A percentile compares a stretch with the other conserved stretches of the same genome.
Evolutionary conservation across 164 flowering plant species (phyloP).

Genomic region (Aristolochia fimbriata): DNA sequence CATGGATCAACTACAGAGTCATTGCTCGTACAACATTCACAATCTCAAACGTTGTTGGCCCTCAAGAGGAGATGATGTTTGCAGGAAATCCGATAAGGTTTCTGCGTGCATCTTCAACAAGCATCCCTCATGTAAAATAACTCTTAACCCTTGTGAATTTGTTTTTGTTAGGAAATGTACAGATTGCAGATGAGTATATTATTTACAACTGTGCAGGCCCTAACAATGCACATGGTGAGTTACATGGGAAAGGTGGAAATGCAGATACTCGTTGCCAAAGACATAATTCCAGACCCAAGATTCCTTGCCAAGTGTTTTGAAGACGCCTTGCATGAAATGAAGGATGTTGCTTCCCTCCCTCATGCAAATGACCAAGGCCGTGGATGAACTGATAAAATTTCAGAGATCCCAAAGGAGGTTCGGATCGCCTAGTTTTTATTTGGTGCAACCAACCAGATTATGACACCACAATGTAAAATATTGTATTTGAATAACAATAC

Average conservation of each 20-base stretch:
- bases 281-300: slow-evolving; percentile 66
- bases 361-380: too few species aligned
- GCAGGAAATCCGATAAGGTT: slow-evolving; percentile 50
- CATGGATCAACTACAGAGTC: slow-evolving; percentile 44
- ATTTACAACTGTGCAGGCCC: slow-evolving; percentile 31
- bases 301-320: slow-evolving; percentile 72
- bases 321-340: slow-evolving; percentile 71
- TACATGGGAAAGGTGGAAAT: slow-evolving; percentile 67
- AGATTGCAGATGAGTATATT: neutral
- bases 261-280: slow-evolving; percentile 76
- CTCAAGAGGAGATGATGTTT: slow-evolving; percentile 48
- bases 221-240: slow-evolving; percentile 84
- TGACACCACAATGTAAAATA: too few species aligned
- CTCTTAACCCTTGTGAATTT: neutral
- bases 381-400: too few species aligned
- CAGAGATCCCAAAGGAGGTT: too few species aligned
- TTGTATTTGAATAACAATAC: too few species aligned
- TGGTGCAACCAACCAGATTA: too few species aligned
- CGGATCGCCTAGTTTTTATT: too few species aligned
- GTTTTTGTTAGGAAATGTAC: neutral
- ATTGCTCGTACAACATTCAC: slow-evolving; percentile 66
- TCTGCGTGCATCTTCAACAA: slow-evolving; percentile 30
- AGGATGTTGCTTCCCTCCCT: slow-evolving; percentile 23
- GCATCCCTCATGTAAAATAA: slow-evolving; percentile 55
- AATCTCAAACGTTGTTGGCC: slow-evolving; percentile 63